These are phyloP conservation scores for Simplicillium sp. DNA, from an alignment of 2,329 filamentous ascomycete species.

Conservation along the genomic window DNA sequence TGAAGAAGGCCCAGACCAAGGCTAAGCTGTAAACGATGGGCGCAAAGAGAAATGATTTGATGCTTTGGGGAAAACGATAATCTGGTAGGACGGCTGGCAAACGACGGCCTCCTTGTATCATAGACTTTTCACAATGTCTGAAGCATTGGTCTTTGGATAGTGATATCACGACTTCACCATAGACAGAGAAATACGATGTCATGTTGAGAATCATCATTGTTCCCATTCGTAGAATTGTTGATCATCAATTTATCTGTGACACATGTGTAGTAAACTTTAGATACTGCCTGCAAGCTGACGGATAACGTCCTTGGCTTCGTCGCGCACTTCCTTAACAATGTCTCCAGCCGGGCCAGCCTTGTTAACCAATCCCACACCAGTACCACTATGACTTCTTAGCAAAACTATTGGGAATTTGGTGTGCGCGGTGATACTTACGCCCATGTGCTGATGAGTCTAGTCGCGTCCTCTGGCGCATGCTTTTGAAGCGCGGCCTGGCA, in stretches of 20 bases:
- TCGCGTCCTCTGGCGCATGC: slow-evolving; percentile 21
- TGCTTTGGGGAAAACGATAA: no score
- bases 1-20: slow-evolving; percentile 79
- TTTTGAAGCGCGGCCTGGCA: slow-evolving; percentile 27
- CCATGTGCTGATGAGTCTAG: slow-evolving; percentile 24
- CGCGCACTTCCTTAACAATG: slow-evolving; percentile 31
- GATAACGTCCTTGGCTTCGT: slow-evolving; percentile 25
- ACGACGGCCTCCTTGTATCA: no score
- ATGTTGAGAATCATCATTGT: no score
- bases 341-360: slow-evolving; percentile 28
- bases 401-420: neutral
- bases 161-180: no score
- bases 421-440: slow-evolving; percentile 18
- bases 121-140: no score
- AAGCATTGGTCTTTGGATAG: no score
- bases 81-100: no score
- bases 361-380: slow-evolving; percentile 35
- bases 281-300: slow-evolving; percentile 15
- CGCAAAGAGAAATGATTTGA: no score
- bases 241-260: no score
- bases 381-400: slow-evolving; percentile 21
- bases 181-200: no score
- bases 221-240: neutral
- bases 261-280: neutral
- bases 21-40: slow-evolving; percentile 60